phyloP scores from a whole-genome alignment of 2,329 filamentous ascomycete genomes.

The Xylariaceae sp. region DNA sequence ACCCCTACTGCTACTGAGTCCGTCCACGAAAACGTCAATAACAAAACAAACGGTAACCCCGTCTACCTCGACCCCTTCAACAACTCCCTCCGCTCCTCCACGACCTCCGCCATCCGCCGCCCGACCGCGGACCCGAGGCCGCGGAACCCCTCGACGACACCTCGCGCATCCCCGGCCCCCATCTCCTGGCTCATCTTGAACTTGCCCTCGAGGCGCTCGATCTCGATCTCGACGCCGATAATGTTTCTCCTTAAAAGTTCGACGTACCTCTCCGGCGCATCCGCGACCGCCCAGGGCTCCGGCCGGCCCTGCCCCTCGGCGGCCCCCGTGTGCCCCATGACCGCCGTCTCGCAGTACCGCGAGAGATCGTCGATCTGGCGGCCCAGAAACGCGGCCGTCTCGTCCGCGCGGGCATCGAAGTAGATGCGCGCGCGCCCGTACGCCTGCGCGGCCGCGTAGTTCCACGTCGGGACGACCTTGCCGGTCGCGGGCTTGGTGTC shows the following conservation, averaged over 20 bases:
- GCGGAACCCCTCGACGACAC: neutral
- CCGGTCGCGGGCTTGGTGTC: constrained; percentile 65
- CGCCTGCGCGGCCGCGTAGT: constrained; percentile 67
- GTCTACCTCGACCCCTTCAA: no score
- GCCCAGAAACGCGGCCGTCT: constrained; percentile 51
- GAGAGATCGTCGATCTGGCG: constrained; percentile 58
- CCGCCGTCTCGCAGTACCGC: constrained; percentile 49
- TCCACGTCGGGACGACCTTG: constrained; percentile 73
- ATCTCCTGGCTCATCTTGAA: constrained; percentile 70
- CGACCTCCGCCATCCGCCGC: neutral
- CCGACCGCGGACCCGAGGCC: neutral
- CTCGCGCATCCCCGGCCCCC: neutral
- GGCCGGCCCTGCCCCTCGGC: constrained; percentile 30
- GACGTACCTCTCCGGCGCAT: constrained; percentile 60
- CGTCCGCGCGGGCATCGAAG: constrained; percentile 49
- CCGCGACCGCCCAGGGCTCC: constrained; percentile 57
- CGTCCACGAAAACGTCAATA: no score
- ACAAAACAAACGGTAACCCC: no score
- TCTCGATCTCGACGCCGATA: constrained; percentile 61
- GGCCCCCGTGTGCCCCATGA: constrained; percentile 59
- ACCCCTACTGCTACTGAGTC: no score
- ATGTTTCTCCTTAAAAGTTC: constrained; percentile 61
- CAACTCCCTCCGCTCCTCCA: neutral
- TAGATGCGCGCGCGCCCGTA: constrained; percentile 62
- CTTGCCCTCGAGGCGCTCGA: constrained; percentile 60